A percentile compares a stretch with the other conserved stretches of the same genome.
phyloP scores from a whole-genome alignment of 2,329 filamentous ascomycete genomes.

The Neoscytalidium dimidiatum region DNA sequence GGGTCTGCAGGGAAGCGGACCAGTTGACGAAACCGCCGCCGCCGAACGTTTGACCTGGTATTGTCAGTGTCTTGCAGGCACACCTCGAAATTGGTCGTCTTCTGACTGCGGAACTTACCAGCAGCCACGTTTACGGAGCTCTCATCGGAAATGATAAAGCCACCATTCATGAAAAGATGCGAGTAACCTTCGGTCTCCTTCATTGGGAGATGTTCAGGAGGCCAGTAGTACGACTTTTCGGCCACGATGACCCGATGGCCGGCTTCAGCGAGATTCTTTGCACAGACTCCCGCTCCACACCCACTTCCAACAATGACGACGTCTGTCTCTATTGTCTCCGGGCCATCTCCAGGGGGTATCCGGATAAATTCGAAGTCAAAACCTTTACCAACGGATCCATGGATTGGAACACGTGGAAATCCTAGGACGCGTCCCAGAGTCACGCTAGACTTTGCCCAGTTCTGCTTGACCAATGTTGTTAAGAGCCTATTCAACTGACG shows the following conservation, averaged over 20 bases:
- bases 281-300: conserved; percentile 79
- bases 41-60: conserved; percentile 72
- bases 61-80: background rate
- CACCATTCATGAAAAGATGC: conserved; percentile 71
- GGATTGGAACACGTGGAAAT: conserved; percentile 58
- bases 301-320: conserved; percentile 85
- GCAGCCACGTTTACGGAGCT: conserved; percentile 61
- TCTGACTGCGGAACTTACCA: background rate
- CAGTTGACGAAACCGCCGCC: conserved; percentile 90
- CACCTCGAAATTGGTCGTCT: background rate
- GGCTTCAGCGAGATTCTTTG: conserved; percentile 77
- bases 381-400: conserved; percentile 54
- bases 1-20: conserved; percentile 68
- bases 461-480: conserved; percentile 55
- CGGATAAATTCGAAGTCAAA: conserved; percentile 64
- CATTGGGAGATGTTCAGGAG: conserved; percentile 75
- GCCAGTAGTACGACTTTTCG: conserved; percentile 79
- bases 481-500: conserved; percentile 60
- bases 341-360: conserved; percentile 54
- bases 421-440: conserved; percentile 58
- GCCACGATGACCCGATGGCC: conserved; percentile 76
- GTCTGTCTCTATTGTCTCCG: conserved; percentile 71
- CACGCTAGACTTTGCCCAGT: conserved; percentile 58
- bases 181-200: conserved; percentile 58
- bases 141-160: conserved; percentile 56